These are phyloP conservation scores for Amanita rubescens DNA, from an alignment of 768 basidiomycete genomes.

Conservation along the genomic window DNA sequence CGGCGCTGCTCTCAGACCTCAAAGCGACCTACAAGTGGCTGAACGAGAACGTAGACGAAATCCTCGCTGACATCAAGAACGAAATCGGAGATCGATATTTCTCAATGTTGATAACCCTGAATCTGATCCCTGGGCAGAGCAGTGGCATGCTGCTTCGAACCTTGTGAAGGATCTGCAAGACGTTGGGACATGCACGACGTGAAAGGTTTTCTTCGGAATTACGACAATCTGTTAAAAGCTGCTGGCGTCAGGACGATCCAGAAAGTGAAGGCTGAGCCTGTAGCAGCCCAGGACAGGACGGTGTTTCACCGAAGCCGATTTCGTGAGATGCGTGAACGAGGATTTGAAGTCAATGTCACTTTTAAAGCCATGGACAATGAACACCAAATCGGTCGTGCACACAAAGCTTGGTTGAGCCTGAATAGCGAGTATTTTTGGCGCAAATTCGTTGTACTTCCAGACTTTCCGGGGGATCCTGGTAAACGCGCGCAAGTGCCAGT, in stretches of 20 bases:
- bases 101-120: constrained; percentile 38
- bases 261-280: constrained; percentile 12
- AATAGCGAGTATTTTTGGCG: constrained; percentile 24
- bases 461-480: constrained; percentile 7
- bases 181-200: constrained; percentile 23
- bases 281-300: constrained; percentile 11
- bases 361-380: constrained; percentile 20
- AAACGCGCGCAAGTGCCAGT: constrained; percentile 14
- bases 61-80: constrained; percentile 11
- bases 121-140: constrained; percentile 25
- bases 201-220: constrained; percentile 26
- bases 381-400: constrained; percentile 24
- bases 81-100: constrained; percentile 27
- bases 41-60: constrained; percentile 19
- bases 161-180: constrained; percentile 32
- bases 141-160: constrained; percentile 33
- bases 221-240: constrained; percentile 22
- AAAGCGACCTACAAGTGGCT: constrained; percentile 38
- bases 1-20: constrained; percentile 29
- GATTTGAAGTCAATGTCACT: constrained; percentile 28
- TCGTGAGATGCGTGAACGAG: no score
- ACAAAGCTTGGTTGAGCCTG: constrained; percentile 32
- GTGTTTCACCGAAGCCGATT: constrained; percentile 21
- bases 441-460: constrained; percentile 19
- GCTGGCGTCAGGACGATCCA: no score